Percentiles rank a stretch among this genome's conserved stretches.
Conservation (phyloP, 2,329 filamentous ascomycete species). For the Parastagonospora avenae region DNA sequence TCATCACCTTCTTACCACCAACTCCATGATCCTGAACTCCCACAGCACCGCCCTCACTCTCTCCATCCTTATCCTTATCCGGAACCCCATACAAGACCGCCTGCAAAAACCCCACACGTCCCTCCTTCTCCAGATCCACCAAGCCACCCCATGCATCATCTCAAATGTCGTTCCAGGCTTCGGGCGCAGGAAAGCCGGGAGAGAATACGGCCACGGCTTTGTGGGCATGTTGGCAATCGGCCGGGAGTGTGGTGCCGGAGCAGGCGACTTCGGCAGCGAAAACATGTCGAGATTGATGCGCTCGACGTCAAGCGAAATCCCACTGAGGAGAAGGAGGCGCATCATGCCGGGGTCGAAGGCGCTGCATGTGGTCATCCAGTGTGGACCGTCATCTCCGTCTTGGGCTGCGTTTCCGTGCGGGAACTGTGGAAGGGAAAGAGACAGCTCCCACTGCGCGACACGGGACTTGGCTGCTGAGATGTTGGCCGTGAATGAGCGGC, state of each 20-base stretch:
- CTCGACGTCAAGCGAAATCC: background rate
- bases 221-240: too few relatives aligned
- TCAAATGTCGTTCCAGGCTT: slow-evolving; percentile 18
- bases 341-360: slow-evolving; percentile 11
- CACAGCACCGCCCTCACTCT: background rate
- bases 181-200: slow-evolving; percentile 13
- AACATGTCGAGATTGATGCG: background rate
- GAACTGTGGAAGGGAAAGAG: background rate
- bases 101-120: slow-evolving; percentile 5
- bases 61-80: too few relatives aligned
- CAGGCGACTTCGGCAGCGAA: too few relatives aligned
- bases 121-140: background rate
- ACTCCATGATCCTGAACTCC: background rate
- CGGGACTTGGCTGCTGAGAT: slow-evolving; percentile 1
- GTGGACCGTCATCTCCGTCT: background rate
- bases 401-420: background rate
- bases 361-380: slow-evolving; percentile 7
- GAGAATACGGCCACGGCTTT: slow-evolving; percentile 16
- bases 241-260: too few relatives aligned
- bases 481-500: background rate
- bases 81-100: slow-evolving; percentile 17
- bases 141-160: background rate
- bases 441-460: slow-evolving; percentile 7
- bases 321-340: background rate
- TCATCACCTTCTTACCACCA: background rate